phyloP scores from a whole-genome alignment of 164 flowering plant genomes.

The Vitis riparia region DNA sequence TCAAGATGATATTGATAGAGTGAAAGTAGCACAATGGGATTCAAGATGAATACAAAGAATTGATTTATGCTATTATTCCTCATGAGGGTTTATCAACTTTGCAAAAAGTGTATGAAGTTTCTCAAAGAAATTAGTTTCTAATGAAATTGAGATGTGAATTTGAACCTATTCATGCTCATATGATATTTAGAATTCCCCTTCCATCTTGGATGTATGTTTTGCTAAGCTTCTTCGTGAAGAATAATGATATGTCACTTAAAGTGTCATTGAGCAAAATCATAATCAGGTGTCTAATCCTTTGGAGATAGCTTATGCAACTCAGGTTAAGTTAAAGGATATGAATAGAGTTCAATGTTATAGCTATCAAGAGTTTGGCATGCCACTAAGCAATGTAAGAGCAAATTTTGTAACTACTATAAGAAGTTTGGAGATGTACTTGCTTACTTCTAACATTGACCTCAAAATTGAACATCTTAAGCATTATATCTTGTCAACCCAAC shows the following conservation, averaged over 20 bases:
- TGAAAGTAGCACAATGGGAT: background rate
- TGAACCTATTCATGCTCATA: background rate
- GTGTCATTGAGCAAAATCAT: background rate
- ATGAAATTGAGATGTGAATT: constrained; percentile 5
- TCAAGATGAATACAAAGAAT: background rate
- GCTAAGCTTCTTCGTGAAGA: constrained; percentile 2
- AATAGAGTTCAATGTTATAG: background rate
- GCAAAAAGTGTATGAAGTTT: background rate
- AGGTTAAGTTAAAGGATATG: background rate
- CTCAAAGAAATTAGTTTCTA: background rate
- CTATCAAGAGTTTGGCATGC: too few species aligned
- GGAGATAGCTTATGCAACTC: background rate
- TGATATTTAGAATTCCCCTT: background rate
- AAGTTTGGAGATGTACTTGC: too few species aligned
- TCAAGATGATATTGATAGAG: background rate
- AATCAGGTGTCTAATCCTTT: background rate
- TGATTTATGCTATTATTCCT: background rate
- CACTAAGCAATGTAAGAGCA: too few species aligned
- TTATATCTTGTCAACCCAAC: too few species aligned
- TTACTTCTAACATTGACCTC: too few species aligned
- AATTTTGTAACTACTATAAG: too few species aligned
- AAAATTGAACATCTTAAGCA: too few species aligned
- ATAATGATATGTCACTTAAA: background rate
- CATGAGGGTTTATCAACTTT: background rate
- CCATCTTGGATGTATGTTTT: constrained; percentile 9